Base-by-base conservation (phyloP, 2,329 filamentous ascomycete species). In the Paradendryphiella salina region DNA sequence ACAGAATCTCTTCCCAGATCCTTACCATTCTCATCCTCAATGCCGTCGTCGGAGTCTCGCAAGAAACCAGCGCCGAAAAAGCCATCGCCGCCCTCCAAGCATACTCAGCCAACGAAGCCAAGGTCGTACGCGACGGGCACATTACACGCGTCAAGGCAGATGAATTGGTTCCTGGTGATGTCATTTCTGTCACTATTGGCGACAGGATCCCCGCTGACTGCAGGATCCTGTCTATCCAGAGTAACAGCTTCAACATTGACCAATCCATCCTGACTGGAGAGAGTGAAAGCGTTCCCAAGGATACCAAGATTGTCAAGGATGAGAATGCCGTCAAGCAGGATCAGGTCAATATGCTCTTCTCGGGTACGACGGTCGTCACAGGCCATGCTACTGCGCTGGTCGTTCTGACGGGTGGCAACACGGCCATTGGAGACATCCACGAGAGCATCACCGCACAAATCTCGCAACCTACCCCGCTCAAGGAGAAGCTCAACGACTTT, bases 401-500 rank as follows among this genome's bases (percentile, higher is more conserved):
- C 20, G 92, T 91, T 56, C 76, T 96, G 69, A 99, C 94, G 14
- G 94, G 94, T 60, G 82, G 86, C 39, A 89, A 85, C 67, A 99
- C 94, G 20, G 94, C 94, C 31, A 99, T 99, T 75, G 94, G 94
- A 65, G 94, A 96, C 73, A 99, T 99, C 59, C 94, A 99, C 72
- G 94, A 97, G 77, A 97, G 92, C 79, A 99, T 99, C 71, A 92
- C 91, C 5, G 88, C 93, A 31, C 95, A 99, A 75, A 99, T 99
- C 67, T 97, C 93, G 17, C 92, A 96, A 72, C 94, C 94, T 0
- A 99, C 94, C 0, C 94, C 94, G 11, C 77, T 99, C 63, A 99
- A 99, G 81, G 90, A 99, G 80, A 99, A 99, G 80, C 82, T 99
- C 57, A 96, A 99, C 74, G 91, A 97, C 67, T 99, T 99, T 71